Evolutionary conservation across 2,329 filamentous ascomycete genomes (phyloP).

Genomic region (Ceratocystis cubensis): DNA sequence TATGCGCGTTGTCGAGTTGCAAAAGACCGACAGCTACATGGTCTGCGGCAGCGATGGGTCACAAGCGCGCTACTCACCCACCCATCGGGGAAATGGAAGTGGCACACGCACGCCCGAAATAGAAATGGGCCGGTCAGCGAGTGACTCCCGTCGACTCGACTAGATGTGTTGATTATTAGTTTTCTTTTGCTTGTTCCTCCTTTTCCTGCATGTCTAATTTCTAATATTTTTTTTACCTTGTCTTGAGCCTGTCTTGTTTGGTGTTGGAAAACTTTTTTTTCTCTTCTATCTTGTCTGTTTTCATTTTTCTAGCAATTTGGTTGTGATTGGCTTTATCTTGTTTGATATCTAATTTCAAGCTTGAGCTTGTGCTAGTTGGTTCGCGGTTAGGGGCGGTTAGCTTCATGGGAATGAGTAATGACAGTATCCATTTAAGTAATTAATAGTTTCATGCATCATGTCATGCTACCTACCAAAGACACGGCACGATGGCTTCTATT

Average conservation of each 20-base stretch:
- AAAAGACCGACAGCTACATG: conserved; percentile 15
- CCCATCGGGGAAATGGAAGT: conserved; percentile 9
- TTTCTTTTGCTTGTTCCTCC: neutral
- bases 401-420: conserved; percentile 5
- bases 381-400: neutral
- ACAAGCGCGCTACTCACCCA: neutral
- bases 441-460: neutral
- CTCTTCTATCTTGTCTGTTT: neutral
- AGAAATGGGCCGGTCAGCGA: conserved; percentile 20
- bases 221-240: neutral
- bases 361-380: no score
- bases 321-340: no score
- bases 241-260: neutral
- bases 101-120: conserved; percentile 21
- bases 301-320: neutral
- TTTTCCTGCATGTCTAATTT: neutral
- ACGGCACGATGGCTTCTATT: neutral
- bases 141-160: conserved; percentile 17
- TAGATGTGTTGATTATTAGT: neutral
- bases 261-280: neutral
- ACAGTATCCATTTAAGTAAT: neutral
- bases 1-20: conserved; percentile 55
- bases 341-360: no score
- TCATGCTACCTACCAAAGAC: neutral
- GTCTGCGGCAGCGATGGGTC: neutral